Conservation (phyloP, 1,284 basidiomycete genomes). For the Boletellus deceptivus region DNA sequence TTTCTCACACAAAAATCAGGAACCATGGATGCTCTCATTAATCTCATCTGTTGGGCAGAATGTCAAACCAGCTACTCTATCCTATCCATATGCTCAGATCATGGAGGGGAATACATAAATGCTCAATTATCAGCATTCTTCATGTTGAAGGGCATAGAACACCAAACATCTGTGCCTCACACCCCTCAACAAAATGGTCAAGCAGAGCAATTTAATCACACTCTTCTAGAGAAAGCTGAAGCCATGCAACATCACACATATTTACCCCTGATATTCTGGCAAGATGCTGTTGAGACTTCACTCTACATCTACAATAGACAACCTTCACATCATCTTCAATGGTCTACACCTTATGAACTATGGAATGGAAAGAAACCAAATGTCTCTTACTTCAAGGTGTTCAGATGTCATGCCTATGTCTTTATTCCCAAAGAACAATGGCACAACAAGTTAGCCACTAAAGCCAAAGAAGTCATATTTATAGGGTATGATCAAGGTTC, state of each 20-base stretch:
- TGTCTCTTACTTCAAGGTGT: not conserved
- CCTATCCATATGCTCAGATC: too few relatives aligned
- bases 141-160: not conserved
- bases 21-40: too few relatives aligned
- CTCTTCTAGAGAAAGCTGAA: not conserved
- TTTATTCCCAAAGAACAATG: too few relatives aligned
- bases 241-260: not conserved
- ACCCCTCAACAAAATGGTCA: not conserved
- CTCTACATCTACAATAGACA: not conserved
- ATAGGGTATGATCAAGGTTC: too few relatives aligned
- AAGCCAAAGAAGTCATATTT: too few relatives aligned
- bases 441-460: too few relatives aligned
- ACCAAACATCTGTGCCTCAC: not conserved
- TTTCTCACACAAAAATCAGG: too few relatives aligned
- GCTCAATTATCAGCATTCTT: not conserved
- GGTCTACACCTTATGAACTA: not conserved
- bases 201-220: not conserved
- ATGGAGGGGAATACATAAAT: too few relatives aligned
- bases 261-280: not conserved
- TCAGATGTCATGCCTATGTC: not conserved
- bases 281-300: not conserved
- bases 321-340: not conserved
- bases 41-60: too few relatives aligned
- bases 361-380: not conserved
- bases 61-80: too few relatives aligned